Evolutionary conservation across 805 yeast species (phyloP).

Genomic region (Schizosaccharomyces pombe): ASM294v3 CU329670.1:3071501-3072000

Average conservation of each 20-base stretch:
- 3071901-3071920: slow-evolving; percentile 1
- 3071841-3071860: neutral
- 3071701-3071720: neutral
- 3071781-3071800: neutral
- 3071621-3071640: neutral
- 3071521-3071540: too few species aligned
- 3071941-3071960: neutral
- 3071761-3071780: neutral
- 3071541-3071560: too few species aligned
- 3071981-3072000: neutral
- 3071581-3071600: too few species aligned
- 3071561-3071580: too few species aligned
- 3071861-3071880: neutral
- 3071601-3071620: neutral
- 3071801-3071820: neutral
- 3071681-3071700: neutral
- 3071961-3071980: neutral
- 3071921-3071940: neutral
- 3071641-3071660: neutral
- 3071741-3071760: neutral
- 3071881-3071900: slow-evolving; percentile 2
- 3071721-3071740: neutral
- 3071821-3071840: neutral
- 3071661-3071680: neutral
- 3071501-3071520: too few species aligned